Percentiles rank a stretch among this genome's conserved stretches.
Evolutionary conservation across 805 yeast genomes (phyloP).

Genomic region (Ogataea dorogensis): DNA sequence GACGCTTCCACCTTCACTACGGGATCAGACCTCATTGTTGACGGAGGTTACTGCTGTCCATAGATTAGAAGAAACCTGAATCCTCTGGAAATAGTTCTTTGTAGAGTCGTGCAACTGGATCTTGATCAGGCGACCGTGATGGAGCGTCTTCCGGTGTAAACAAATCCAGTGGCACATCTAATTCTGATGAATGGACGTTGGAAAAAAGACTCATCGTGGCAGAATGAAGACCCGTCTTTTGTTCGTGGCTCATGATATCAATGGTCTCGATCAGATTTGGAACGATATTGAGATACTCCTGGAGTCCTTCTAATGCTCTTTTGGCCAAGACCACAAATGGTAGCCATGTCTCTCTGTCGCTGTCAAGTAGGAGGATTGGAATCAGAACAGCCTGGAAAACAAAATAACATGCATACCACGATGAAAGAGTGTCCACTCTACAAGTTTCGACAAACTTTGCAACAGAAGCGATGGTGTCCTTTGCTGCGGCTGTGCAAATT

Average conservation of each 20-base stretch:
- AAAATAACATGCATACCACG: slow-evolving; percentile 56
- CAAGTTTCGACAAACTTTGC: slow-evolving; percentile 26
- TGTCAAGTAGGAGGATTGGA: slow-evolving; percentile 35
- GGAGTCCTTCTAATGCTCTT: slow-evolving; percentile 6
- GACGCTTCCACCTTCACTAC: slow-evolving; percentile 52
- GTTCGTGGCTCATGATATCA: slow-evolving; percentile 6
- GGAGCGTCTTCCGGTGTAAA: slow-evolving; percentile 1
- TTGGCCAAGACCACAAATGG: slow-evolving; percentile 3
- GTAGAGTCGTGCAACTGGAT: slow-evolving; percentile 9
- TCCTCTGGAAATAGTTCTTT: slow-evolving; percentile 12
- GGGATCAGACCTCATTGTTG: slow-evolving; percentile 49
- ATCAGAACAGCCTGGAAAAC: slow-evolving; percentile 53
- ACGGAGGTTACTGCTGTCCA: slow-evolving; percentile 43
- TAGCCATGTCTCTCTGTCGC: slow-evolving; percentile 1
- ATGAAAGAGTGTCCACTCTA: slow-evolving; percentile 7
- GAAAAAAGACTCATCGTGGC: slow-evolving; percentile 10
- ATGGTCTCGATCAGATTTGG: slow-evolving; percentile 8
- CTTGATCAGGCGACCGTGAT: slow-evolving; percentile 1
- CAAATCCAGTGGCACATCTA: neutral
- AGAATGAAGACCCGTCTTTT: slow-evolving; percentile 3
- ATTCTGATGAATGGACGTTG: slow-evolving; percentile 5
- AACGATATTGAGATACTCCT: slow-evolving; percentile 5
- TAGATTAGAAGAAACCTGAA: slow-evolving; percentile 3
- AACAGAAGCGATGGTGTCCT: slow-evolving; percentile 45
- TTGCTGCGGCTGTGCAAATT: slow-evolving; percentile 43